Evolutionary conservation across 345 rosid species (phyloP).

Genomic region (Anastatica hierochuntica): DNA sequence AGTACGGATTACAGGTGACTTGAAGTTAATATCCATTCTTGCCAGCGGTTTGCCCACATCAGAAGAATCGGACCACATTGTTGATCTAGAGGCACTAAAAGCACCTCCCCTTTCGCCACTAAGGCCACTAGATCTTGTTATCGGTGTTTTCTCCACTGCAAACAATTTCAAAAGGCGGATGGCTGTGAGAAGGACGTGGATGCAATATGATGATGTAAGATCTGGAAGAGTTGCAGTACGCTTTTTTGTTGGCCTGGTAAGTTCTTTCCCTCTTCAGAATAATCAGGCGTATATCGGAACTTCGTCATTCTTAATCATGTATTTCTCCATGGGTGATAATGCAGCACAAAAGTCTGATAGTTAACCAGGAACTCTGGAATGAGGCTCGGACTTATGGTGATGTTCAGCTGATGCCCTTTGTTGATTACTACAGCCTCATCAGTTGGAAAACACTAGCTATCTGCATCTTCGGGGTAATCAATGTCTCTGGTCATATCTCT

Average conservation of each 20-base stretch:
- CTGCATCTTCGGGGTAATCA: constrained; percentile 87
- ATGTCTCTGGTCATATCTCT: constrained; percentile 7
- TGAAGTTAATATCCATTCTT: constrained; percentile 55
- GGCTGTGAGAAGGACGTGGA: constrained; percentile 99
- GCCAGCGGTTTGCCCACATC: constrained; percentile 92
- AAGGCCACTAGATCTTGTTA: constrained; percentile 57
- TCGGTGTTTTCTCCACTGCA: constrained; percentile 93
- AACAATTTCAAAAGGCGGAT: constrained; percentile 91
- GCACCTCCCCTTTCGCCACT: constrained; percentile 48
- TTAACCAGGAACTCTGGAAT: constrained; percentile 86
- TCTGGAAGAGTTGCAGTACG: constrained; percentile 81
- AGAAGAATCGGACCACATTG: constrained; percentile 69
- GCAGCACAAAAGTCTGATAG: constrained; percentile 93
- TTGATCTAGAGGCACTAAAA: constrained; percentile 54
- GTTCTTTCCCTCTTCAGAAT: constrained; percentile 17
- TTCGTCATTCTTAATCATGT: background rate
- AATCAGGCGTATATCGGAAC: background rate
- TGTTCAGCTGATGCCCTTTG: constrained; percentile 94
- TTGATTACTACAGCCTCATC: constrained; percentile 90
- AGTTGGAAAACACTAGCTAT: constrained; percentile 97
- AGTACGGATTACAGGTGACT: constrained; percentile 73
- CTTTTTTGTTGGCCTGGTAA: constrained; percentile 96
- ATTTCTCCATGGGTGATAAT: constrained; percentile 13
- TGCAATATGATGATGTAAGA: constrained; percentile 76
- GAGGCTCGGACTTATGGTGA: constrained; percentile 83